A percentile compares a stretch with the other conserved stretches of the same genome.
Evolutionary conservation across 169 alveolate genomes (phyloP).

Genomic region (Plasmodium gallinaceum): DNA sequence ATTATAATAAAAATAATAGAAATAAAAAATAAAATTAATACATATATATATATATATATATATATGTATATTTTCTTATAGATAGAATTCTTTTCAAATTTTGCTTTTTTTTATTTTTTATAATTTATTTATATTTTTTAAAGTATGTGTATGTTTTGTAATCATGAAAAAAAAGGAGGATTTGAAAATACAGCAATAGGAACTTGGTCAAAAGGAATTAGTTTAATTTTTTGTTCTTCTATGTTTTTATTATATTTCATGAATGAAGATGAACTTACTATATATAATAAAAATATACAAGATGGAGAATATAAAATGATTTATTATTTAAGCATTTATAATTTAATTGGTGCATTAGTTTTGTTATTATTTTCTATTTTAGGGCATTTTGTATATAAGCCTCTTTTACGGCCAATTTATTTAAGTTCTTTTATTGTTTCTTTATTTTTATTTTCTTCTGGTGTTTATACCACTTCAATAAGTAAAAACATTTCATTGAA

Average conservation of each 20-base stretch:
- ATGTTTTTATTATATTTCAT: conserved; percentile 66
- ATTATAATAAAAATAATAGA: neutral
- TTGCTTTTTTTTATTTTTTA: neutral
- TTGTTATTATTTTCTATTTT: conserved; percentile 52
- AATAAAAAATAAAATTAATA: neutral
- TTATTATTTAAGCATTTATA: conserved; percentile 64
- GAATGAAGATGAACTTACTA: conserved; percentile 42
- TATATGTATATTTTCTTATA: too few species aligned
- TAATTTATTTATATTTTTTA: neutral
- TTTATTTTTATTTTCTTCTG: conserved; percentile 74
- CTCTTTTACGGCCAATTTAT: conserved; percentile 67
- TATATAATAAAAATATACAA: conserved; percentile 19
- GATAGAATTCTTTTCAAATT: too few species aligned
- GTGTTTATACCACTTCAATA: conserved; percentile 72
- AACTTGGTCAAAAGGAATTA: conserved; percentile 75
- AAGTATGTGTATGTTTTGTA: conserved; percentile 67
- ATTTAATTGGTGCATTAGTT: conserved; percentile 60
- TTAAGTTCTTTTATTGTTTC: conserved; percentile 72
- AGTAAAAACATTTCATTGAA: conserved; percentile 72
- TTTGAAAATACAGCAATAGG: conserved; percentile 77
- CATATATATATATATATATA: neutral
- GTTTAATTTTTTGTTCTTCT: conserved; percentile 66
- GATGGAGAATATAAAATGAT: conserved; percentile 53
- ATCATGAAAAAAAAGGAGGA: conserved; percentile 73
- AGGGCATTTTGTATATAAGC: conserved; percentile 70